Conservation (phyloP, 2,329 filamentous ascomycete genomes). For the Fusarium penzigii region DNA sequence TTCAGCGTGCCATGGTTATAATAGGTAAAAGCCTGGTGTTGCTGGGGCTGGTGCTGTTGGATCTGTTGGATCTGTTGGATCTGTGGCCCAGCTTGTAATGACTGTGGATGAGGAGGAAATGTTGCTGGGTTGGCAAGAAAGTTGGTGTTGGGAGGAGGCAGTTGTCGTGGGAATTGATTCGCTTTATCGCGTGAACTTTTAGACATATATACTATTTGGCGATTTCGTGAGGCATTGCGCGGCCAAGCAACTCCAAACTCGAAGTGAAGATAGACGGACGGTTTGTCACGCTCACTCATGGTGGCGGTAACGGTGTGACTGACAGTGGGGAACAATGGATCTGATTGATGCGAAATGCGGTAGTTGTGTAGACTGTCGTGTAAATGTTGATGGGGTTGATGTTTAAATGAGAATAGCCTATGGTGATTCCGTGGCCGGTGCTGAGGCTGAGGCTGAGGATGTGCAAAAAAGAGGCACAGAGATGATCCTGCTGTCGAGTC, state of each 20-base stretch:
- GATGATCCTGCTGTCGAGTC: no score
- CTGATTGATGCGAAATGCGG: no score
- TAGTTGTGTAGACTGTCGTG: no score
- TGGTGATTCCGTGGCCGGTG: no score
- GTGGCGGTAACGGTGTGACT: not conserved
- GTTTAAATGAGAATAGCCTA: no score
- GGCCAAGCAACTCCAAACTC: slow-evolving; percentile 55
- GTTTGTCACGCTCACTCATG: slow-evolving; percentile 30
- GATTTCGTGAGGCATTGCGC: slow-evolving; percentile 44
- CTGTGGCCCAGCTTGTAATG: not conserved
- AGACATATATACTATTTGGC: slow-evolving; percentile 50
- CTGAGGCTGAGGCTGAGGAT: no score
- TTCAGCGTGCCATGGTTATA: not conserved
- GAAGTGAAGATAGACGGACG: slow-evolving; percentile 48
- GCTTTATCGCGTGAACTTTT: slow-evolving; percentile 44
- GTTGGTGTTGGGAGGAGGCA: slow-evolving; percentile 48
- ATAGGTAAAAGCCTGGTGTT: not conserved
- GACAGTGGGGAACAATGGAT: no score
- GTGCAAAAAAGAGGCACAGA: no score
- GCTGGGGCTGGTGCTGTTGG: not conserved
- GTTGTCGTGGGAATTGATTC: slow-evolving; percentile 46
- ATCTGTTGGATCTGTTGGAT: not conserved
- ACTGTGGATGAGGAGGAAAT: slow-evolving; percentile 3
- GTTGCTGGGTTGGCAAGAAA: slow-evolving; percentile 36
- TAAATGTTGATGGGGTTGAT: no score